Evolutionary conservation across 2,329 filamentous ascomycete species (phyloP), one percentile per base, ranked within the genome.

Genomic region (Ramularia endophylla): DNA sequence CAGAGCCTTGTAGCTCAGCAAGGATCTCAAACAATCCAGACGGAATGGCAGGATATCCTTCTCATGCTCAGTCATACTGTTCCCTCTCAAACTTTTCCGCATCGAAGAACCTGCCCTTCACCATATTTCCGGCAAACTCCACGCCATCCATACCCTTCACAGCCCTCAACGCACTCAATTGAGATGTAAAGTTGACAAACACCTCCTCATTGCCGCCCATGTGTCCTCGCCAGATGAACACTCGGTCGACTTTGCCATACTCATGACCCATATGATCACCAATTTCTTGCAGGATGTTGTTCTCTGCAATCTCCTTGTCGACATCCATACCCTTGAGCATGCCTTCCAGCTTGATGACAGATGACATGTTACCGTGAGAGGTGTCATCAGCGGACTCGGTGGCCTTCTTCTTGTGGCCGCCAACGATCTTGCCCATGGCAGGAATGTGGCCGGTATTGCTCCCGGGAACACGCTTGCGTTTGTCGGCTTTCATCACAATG

Each of bases 101-200:
- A 56, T 94, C 80, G 62, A 85, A 97, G 61, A 89, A 97, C 38
- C 75, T 77, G 1, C 89, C 86, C n/a, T 72, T 69, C 43, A 97
- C 94, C 8, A 74, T 72, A 61, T 94, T 94, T 4, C 86, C 89
- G 51, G 88, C 89, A 63, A 97, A 97, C 12, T 87, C 76, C 39
- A 88, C 80, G 12, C 88, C 88, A 57, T 95, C 81, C 29, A 95
- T 77, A 8, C 87, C 87, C 60, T 92, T 94, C 37, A 97, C 87
- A 38, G 90, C 90, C 83, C 88, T 77, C 43, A 97, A 67, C 11
- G 88, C 92, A 33, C 85, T 92, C 40, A 97, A 71, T 55, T 83
- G 78, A 52, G 84, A 85, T 2, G 86, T 90, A 60, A 97, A 98
- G 62, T 94, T 87, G 63, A 98, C 87, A 63, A 95, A 97, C 4